Conservation (phyloP, 192 early-diverging fungal genomes). For the Podila clonocystis region DNA sequence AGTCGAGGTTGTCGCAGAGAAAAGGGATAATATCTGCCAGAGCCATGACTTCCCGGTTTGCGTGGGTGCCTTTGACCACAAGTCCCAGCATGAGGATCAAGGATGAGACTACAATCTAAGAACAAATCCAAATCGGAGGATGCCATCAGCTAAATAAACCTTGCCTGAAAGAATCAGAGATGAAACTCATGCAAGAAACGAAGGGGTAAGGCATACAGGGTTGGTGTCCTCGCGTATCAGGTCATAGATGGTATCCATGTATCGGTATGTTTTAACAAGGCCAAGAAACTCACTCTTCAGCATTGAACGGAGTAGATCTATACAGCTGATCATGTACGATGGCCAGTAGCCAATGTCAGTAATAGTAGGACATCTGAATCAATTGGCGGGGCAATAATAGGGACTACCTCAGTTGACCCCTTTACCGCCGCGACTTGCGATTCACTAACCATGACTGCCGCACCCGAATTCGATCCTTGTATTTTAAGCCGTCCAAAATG, state of each 20-base stretch:
- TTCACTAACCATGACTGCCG: conserved; percentile 56
- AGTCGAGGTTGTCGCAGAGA: conserved; percentile 26
- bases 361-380: not conserved
- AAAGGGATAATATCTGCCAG: conserved; percentile 30
- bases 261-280: conserved; percentile 55
- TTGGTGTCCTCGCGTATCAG: conserved; percentile 45
- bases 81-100: conserved; percentile 53
- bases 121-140: too few relatives aligned
- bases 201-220: conserved; percentile 29
- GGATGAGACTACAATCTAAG: conserved; percentile 16
- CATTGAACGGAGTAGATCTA: conserved; percentile 64
- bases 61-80: conserved; percentile 32
- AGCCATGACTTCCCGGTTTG: conserved; percentile 21
- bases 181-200: too few relatives aligned
- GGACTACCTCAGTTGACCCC: too few relatives aligned
- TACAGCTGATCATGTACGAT: conserved; percentile 39
- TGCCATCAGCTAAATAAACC: too few relatives aligned
- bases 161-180: not conserved
- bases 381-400: not conserved
- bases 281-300: conserved; percentile 45
- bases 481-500: conserved; percentile 60
- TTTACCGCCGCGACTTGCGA: not conserved
- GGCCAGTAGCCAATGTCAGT: not conserved
- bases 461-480: conserved; percentile 53
- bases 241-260: conserved; percentile 51